Evolutionary conservation across 2,329 filamentous ascomycete genomes (phyloP), one percentile per base, ranked within the genome.

Genomic region (Tolypocladium endophyticum): DNA sequence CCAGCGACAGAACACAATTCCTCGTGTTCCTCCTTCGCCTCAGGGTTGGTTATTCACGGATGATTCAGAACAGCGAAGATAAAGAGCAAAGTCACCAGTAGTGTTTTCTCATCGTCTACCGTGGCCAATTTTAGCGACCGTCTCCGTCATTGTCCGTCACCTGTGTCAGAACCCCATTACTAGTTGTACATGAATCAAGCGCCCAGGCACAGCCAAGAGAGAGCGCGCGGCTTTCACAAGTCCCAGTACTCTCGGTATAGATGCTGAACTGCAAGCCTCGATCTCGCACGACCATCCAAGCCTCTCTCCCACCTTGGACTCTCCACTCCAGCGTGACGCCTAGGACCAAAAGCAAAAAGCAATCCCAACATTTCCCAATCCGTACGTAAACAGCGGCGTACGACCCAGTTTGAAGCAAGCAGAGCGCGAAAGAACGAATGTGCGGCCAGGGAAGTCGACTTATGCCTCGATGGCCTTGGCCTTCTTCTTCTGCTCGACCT

Each of bases 401-500:
- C 36, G 53, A 59, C 58, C 55, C 55, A 45, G 47, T 54, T 20
- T 23, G 4, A 57, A 61, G 25, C 45, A 61, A 59, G 55, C 41
- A 65, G 56, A 62, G 67, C 59, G 64, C 62, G 60, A 60, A 61
- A 61, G 61, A 43, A 45, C 50, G 56, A 54, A 57, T 20, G 50
- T 53, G 30, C 50, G 20, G 50, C 14, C 20, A 0, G 28, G 3
- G 20, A 14, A 39, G 39, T 33, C 38, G 52, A 35, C 60, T 73
- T 73, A 79, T 63, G 72, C 76, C 64, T 80, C 77, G 59, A 78
- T 70, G 36, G 77, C 75, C 74, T 80, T 80, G 68, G 81, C 87
- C 80, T 91, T 91, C 89, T 96, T 96, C 89, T 96, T 96, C 79
- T 96, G 90, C 78, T 96, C 92, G 59, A 96, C 92, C 86, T 96